Evolutionary conservation across 1,139 yeast genomes (phyloP), one percentile per base, ranked within the genome.

Genomic region (Pichia sp.): DNA sequence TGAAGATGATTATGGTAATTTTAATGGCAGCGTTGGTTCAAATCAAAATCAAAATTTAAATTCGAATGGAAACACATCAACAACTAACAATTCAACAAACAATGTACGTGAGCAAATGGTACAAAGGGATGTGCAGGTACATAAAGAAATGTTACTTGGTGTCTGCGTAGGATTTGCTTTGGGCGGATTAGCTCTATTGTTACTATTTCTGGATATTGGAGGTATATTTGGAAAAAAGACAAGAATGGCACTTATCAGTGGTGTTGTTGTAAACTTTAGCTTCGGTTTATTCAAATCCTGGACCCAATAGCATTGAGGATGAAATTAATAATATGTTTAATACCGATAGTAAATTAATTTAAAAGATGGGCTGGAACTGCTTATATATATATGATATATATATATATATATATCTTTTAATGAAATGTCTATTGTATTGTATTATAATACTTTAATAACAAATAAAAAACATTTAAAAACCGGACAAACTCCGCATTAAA

Each of bases 131-230:
- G 38, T 51, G 2, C 56, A 63, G 40, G 71, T 73, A 30, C 81
- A 80, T 55, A 75, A 71, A 47, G 87, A 82, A 54, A 60, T 82
- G 37, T 61, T 83, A n/a, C 50, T 82, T 27, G 90, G 90, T 5
- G 70, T 82, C 8, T 58, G 76, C 20, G 61, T 81, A 7, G 92
- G 94, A 0, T 74, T 80, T 39, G 72, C 78, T 35, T 63, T 83
- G 33, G 94, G 94, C 0, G 74, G 79, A 0, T 63, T 80, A 38
- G 78, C 85, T 12, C 55, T 81, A 25, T 67, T 83, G 25, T 67
- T 83, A 49, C 55, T 82, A 40, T 64, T 74, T 43, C 70, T 73
- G 39, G 84, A 80, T 48, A 78, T 78, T 42, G 61, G 73, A 29
- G 67, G 76, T 1, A 62, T 74, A 26, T 80, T 83, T 56, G 77